phyloP scores from a whole-genome alignment of 2,329 filamentous ascomycete genomes.

The Fusarium verticillioides region DNA sequence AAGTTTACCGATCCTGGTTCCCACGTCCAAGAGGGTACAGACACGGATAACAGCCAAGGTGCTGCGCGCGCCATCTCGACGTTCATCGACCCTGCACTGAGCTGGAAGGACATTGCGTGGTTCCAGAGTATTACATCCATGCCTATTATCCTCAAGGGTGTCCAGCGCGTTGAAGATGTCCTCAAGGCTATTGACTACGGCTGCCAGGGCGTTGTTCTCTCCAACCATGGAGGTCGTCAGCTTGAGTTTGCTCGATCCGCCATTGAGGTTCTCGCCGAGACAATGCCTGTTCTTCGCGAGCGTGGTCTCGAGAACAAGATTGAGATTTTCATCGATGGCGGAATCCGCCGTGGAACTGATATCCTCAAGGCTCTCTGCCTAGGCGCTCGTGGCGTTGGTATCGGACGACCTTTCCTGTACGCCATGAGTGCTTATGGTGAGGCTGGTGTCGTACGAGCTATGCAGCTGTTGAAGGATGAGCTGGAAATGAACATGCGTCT shows the following conservation, averaged over 20 bases:
- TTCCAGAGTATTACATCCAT: conserved; percentile 90
- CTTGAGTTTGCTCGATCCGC: conserved; percentile 91
- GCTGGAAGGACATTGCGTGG: conserved; percentile 95
- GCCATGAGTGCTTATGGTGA: conserved; percentile 95
- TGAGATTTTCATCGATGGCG: conserved; percentile 92
- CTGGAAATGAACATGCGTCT: conserved; percentile 99
- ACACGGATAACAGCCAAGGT: conserved; percentile 88
- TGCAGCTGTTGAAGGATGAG: conserved; percentile 93
- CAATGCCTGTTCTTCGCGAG: conserved; percentile 85
- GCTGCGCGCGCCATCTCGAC: conserved; percentile 93
- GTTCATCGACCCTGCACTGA: conserved; percentile 95
- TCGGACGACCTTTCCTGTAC: conserved; percentile 93
- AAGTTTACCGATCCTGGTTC: conserved; percentile 89
- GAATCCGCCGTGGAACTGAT: conserved; percentile 89
- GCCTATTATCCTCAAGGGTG: conserved; percentile 96
- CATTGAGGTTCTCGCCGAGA: conserved; percentile 91
- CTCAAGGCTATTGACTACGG: conserved; percentile 84
- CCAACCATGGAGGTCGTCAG: conserved; percentile 95
- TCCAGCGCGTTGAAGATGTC: conserved; percentile 96
- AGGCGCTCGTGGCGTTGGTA: conserved; percentile 91
- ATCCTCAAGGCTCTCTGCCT: conserved; percentile 95
- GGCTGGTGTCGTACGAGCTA: conserved; percentile 88
- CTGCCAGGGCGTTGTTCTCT: conserved; percentile 90
- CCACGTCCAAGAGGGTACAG: conserved; percentile 80
- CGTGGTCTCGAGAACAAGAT: conserved; percentile 79